Base-by-base conservation (phyloP, 2,329 filamentous ascomycete species). In the Eurotiales sp. region DNA sequence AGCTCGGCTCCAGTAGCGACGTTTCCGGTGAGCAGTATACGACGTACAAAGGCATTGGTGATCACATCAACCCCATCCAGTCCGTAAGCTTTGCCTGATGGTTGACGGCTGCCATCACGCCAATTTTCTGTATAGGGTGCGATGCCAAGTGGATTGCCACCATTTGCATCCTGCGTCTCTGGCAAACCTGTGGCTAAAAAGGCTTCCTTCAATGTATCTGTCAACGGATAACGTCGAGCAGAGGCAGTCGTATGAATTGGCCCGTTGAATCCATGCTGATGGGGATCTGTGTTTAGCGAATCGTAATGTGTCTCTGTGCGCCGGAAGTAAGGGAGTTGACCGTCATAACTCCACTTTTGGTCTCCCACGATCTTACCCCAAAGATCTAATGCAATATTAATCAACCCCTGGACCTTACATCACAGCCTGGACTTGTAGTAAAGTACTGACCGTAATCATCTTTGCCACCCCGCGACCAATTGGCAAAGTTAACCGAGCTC, bases 301-400 rank as follows among this genome's bases (percentile, higher is more conserved):
- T 49, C 10, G 37, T 42, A 17, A 10, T 45, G 36, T 8, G 21
- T 12, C 22, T 51, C 49, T 12, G 49, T 51, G 14, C n/a, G 12
- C n/a, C 23, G 37, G 41, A 46, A 51, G 25, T 45, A 51, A 8
- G 49, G 49, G 2, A 51, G 17, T 17, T 45, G 34, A 10, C 49
- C 49, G 8, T 37, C 29, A 27, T 46, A 51, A 8, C 41, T 40
- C 49, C 49, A 51, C 8, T 32, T 29, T 15, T 32, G 14, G 30
- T 51, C 49, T 4, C 27, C 30, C 10, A 51, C 49, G 5, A 45
- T 15, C 22, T 39, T 19, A 4, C 19, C 41, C 49, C 41, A 51
- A 5, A 42, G 19, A 42, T 42, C 39, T 42, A 42, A 12, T 14
- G 3, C 7, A 32, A 10, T 32, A 14, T 8, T 39, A 10, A 29